phyloP scores from a whole-genome alignment of 129 eudicot species.

The Artemisia tridentata region DNA sequence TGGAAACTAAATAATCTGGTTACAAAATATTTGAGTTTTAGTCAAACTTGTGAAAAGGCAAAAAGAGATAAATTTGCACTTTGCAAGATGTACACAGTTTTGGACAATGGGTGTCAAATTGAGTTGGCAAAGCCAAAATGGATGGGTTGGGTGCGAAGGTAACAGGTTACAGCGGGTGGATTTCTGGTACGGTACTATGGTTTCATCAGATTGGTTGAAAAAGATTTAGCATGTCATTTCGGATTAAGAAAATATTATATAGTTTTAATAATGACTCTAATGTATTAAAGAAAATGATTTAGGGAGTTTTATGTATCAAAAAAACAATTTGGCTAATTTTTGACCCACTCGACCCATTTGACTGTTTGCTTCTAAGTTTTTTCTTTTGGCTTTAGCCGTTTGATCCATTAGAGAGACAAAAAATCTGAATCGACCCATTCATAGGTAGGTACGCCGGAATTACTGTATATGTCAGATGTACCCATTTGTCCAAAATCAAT shows the following conservation, averaged over 20 bases:
- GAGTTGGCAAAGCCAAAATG: no score
- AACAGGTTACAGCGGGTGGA: no score
- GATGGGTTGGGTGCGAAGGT: not conserved
- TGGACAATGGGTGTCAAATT: no score
- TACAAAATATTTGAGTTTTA: no score
- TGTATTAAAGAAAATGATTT: not conserved
- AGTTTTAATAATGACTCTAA: not conserved
- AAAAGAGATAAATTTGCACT: no score
- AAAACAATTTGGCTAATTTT: not conserved
- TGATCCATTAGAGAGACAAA: not conserved
- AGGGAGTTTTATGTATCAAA: not conserved
- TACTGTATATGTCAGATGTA: not conserved
- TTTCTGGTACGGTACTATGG: no score
- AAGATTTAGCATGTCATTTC: no score
- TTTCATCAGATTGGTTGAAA: no score
- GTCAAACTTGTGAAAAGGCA: no score
- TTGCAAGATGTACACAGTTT: no score
- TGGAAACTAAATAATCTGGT: not conserved
- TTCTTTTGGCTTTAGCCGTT: not conserved
- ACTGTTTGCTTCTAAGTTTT: not conserved
- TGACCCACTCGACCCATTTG: not conserved
- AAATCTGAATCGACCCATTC: not conserved
- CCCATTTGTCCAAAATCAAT: constrained; percentile 2
- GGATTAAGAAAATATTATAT: not conserved
- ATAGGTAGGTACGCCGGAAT: not conserved